Conservation (phyloP, 2,329 filamentous ascomycete species). For the Amphichorda felina region DNA sequence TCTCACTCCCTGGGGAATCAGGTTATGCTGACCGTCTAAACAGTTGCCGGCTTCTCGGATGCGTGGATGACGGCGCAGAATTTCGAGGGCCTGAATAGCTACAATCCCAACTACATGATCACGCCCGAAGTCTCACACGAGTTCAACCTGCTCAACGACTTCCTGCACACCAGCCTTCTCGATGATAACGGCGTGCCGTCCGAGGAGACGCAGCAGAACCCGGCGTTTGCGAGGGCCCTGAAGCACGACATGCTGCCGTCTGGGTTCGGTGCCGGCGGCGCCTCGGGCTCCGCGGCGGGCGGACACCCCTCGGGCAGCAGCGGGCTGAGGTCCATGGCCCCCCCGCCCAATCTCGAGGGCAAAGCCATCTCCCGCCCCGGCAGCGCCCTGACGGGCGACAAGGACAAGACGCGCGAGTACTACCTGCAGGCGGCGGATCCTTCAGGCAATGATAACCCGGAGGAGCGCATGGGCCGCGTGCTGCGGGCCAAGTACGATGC, state of each 20-base stretch:
- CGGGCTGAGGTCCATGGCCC: conserved; percentile 28
- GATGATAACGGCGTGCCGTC: conserved; percentile 67
- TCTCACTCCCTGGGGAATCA: too few relatives aligned
- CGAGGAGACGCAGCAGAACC: conserved; percentile 45
- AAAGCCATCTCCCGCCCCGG: conserved; percentile 49
- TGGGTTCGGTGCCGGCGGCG: conserved; percentile 10
- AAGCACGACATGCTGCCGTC: conserved; percentile 30
- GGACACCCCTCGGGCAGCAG: background rate
- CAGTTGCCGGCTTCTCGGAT: conserved; percentile 70
- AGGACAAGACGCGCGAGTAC: conserved; percentile 75
- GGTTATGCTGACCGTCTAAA: conserved; percentile 8
- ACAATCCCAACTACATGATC: conserved; percentile 93
- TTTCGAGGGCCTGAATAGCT: conserved; percentile 89
- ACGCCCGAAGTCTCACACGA: conserved; percentile 86
- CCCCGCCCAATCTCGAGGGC: conserved; percentile 29
- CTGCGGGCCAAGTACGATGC: conserved; percentile 94
- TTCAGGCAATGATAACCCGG: conserved; percentile 70
- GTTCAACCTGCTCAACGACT: conserved; percentile 94
- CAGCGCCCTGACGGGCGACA: conserved; percentile 53
- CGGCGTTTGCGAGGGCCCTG: conserved; percentile 26
- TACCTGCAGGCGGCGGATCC: conserved; percentile 96
- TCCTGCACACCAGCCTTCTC: conserved; percentile 80
- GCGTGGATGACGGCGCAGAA: conserved; percentile 72
- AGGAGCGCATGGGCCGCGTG: conserved; percentile 90
- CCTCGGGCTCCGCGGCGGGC: conserved; percentile 6